These are phyloP conservation scores for Sporothrix dimorphospora DNA, from an alignment of 2,329 filamentous ascomycete species.

Conservation along the genomic window DNA sequence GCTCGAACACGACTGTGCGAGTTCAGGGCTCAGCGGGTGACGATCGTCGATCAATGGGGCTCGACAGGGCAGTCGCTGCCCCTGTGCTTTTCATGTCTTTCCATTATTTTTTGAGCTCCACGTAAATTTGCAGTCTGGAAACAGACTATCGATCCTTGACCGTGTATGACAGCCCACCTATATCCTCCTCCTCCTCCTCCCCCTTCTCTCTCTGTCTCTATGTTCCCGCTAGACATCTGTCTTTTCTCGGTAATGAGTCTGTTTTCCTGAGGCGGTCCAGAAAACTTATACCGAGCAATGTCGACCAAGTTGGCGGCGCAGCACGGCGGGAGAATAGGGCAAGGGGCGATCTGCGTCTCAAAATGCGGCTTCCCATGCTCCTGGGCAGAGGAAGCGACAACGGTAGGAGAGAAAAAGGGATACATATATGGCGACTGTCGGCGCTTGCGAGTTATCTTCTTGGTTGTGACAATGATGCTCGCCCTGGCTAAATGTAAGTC, in stretches of 20 bases:
- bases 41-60: neutral
- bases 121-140: too few species aligned
- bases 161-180: too few species aligned
- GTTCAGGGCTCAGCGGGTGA: neutral
- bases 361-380: constrained; percentile 6
- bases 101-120: too few species aligned
- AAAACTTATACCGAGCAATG: neutral
- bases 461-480: neutral
- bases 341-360: constrained; percentile 18
- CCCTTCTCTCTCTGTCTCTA: too few species aligned
- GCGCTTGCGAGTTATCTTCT: neutral
- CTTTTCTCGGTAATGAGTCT: too few species aligned
- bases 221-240: too few species aligned
- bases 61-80: neutral
- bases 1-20: constrained; percentile 2
- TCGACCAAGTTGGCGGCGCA: neutral
- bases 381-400: neutral
- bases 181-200: too few species aligned
- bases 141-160: too few species aligned
- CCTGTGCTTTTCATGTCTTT: too few species aligned
- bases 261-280: too few species aligned
- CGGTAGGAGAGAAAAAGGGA: neutral
- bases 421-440: neutral
- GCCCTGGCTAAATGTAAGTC: neutral
- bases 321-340: constrained; percentile 9